Conservation (phyloP, 192 early-diverging fungal species). For the Haplosporangium gracile region DNA sequence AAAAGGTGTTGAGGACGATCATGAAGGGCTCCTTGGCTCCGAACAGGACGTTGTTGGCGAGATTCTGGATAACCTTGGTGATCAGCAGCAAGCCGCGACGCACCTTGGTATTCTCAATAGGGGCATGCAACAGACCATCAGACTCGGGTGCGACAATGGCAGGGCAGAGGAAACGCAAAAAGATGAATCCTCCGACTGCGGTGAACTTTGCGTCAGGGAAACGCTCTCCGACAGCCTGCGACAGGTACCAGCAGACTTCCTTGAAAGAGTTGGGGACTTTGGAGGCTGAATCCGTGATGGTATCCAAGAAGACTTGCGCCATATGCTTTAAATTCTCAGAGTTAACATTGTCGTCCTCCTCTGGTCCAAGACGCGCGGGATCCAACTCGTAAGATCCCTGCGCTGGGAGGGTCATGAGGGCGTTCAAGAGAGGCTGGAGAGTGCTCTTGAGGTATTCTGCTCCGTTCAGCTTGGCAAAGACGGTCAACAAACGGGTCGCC, state of each 20-base stretch:
- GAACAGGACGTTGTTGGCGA: conserved; percentile 96
- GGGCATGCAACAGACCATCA: conserved; percentile 76
- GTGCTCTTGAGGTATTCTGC: conserved; percentile 85
- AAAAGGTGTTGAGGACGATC: conserved; percentile 90
- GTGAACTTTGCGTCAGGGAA: conserved; percentile 90
- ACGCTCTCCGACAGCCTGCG: conserved; percentile 78
- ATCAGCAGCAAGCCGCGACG: conserved; percentile 89
- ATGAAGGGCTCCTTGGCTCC: conserved; percentile 96
- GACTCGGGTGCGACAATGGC: conserved; percentile 94
- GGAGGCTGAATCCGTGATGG: conserved; percentile 80
- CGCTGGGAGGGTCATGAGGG: conserved; percentile 72
- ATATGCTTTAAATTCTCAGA: conserved; percentile 82
- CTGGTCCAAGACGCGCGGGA: conserved; percentile 76
- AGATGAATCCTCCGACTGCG: conserved; percentile 95
- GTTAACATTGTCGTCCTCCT: conserved; percentile 80
- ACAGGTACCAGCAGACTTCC: conserved; percentile 86
- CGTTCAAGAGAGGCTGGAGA: conserved; percentile 82
- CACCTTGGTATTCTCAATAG: conserved; percentile 72
- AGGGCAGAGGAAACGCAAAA: conserved; percentile 96
- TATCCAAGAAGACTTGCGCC: conserved; percentile 84
- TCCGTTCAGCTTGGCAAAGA: conserved; percentile 87
- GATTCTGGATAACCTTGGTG: conserved; percentile 96
- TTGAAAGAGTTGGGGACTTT: conserved; percentile 82
- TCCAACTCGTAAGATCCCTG: conserved; percentile 94
- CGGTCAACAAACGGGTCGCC: conserved; percentile 88